Percentiles rank a stretch among this genome's conserved stretches.
Evolutionary conservation across 2,329 filamentous ascomycete genomes (phyloP).

Genomic region (Aquanectria penicillioides): DNA sequence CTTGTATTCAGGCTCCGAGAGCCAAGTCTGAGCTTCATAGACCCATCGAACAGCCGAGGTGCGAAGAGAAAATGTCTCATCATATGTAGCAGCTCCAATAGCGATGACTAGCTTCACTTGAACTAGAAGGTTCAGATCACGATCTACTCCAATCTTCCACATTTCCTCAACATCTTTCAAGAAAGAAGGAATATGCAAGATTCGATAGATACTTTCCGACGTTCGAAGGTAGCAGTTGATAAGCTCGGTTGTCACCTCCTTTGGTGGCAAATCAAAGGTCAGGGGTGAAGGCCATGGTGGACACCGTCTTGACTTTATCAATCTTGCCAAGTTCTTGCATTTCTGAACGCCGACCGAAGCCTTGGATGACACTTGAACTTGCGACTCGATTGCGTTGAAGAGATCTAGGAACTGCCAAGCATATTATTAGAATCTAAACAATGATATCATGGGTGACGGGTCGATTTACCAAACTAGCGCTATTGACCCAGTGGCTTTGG

Average conservation of each 20-base stretch:
- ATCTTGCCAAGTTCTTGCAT: slow-evolving; percentile 63
- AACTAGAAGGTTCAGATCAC: slow-evolving; percentile 59
- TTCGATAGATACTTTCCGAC: slow-evolving; percentile 57
- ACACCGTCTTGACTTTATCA: slow-evolving; percentile 60
- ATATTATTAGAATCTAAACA: slow-evolving; percentile 16
- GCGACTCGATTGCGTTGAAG: slow-evolving; percentile 54
- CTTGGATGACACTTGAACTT: slow-evolving; percentile 47
- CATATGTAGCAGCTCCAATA: slow-evolving; percentile 62
- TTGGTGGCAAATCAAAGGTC: slow-evolving; percentile 57
- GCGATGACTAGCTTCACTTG: slow-evolving; percentile 68
- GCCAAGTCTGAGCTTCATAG: slow-evolving; percentile 65
- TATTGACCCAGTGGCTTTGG: slow-evolving; percentile 67
- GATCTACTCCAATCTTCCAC: slow-evolving; percentile 50
- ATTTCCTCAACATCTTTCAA: slow-evolving; percentile 58
- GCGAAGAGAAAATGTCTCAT: slow-evolving; percentile 61
- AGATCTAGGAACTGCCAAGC: slow-evolving; percentile 53
- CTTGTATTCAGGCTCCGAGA: slow-evolving; percentile 64
- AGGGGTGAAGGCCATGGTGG: slow-evolving; percentile 59
- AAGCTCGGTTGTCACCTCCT: slow-evolving; percentile 56
- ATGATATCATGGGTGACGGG: no score
- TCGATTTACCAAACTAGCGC: slow-evolving; percentile 53
- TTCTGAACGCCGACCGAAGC: slow-evolving; percentile 51
- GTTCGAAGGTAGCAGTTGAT: slow-evolving; percentile 60
- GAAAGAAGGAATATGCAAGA: slow-evolving; percentile 64
- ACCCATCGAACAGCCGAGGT: slow-evolving; percentile 64